Conservation (phyloP, 2,329 filamentous ascomycete genomes). For the Tolypocladium tundrense region DNA sequence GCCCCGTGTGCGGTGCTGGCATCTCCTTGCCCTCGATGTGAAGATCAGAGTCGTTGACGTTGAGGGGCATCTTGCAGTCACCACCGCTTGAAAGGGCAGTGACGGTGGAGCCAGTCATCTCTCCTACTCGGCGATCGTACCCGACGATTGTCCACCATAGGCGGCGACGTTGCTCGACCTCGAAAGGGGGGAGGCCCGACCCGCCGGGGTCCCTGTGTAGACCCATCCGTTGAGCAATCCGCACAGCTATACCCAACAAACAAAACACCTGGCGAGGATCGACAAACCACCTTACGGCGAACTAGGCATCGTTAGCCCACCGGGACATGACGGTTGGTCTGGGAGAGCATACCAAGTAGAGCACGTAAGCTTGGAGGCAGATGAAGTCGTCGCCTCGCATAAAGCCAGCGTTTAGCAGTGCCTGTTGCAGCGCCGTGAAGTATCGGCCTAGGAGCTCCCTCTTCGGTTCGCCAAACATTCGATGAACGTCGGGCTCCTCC, state of each 20-base stretch:
- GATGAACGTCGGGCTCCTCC: conserved; percentile 43
- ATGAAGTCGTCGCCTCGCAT: conserved; percentile 55
- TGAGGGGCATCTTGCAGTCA: conserved; percentile 48
- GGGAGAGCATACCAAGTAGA: conserved; percentile 45
- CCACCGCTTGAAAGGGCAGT: conserved; percentile 43
- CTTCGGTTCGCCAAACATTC: conserved; percentile 44
- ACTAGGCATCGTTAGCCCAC: conserved; percentile 10
- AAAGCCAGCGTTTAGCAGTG: conserved; percentile 56
- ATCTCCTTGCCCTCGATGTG: conserved; percentile 45
- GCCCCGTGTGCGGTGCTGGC: conserved; percentile 35
- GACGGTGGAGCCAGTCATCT: conserved; percentile 51
- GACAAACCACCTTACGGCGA: conserved; percentile 42
- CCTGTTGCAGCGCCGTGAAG: conserved; percentile 50
- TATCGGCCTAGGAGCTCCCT: conserved; percentile 39
- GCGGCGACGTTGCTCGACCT: conserved; percentile 60
- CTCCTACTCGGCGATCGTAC: conserved; percentile 59
- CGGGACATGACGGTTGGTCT: not conserved
- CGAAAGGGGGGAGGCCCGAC: conserved; percentile 43
- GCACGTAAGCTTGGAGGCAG: conserved; percentile 55
- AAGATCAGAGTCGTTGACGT: conserved; percentile 52
- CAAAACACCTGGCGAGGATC: conserved; percentile 41
- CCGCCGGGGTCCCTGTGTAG: conserved; percentile 53
- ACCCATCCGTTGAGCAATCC: conserved; percentile 58
- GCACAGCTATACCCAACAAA: conserved; percentile 54
- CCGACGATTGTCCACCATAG: conserved; percentile 64